A percentile compares a stretch with the other conserved stretches of the same genome.
Evolutionary conservation across 1,284 basidiomycete species (phyloP).

Genomic region (Cryptococcus sp.): DNA sequence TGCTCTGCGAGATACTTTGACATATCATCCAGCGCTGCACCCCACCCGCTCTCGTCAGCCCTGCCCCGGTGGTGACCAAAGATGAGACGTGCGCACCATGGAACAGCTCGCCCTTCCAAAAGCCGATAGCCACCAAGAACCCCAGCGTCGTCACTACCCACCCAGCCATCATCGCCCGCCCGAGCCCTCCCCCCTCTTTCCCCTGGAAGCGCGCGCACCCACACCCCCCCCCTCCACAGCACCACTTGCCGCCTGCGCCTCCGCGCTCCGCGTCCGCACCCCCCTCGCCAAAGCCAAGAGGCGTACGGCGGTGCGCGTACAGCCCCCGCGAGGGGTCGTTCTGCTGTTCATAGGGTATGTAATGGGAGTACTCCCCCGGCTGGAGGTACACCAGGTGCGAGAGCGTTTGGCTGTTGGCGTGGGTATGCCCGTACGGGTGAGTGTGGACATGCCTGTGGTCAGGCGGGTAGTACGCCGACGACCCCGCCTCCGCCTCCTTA

Average conservation of each 20-base stretch:
- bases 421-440: background rate
- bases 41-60: background rate
- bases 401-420: no score
- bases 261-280: background rate
- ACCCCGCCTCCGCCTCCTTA: background rate
- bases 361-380: no score
- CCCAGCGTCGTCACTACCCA: conserved; percentile 44
- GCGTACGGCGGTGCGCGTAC: no score
- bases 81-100: conserved; percentile 25
- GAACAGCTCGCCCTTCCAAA: conserved; percentile 46
- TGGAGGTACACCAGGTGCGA: no score
- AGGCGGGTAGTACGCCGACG: background rate
- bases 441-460: background rate
- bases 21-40: conserved; percentile 41
- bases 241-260: no score
- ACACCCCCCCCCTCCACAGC: background rate
- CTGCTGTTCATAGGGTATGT: no score
- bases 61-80: background rate
- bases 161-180: conserved; percentile 39
- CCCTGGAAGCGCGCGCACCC: no score
- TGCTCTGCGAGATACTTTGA: conserved; percentile 38
- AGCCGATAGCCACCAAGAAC: conserved; percentile 40
- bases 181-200: conserved; percentile 24
- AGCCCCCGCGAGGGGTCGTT: no score
- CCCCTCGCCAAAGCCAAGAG: background rate